These are phyloP conservation scores for Sordaria brevicollis DNA, from an alignment of 495 filamentous ascomycete species.

Conservation along the genomic window DNA sequence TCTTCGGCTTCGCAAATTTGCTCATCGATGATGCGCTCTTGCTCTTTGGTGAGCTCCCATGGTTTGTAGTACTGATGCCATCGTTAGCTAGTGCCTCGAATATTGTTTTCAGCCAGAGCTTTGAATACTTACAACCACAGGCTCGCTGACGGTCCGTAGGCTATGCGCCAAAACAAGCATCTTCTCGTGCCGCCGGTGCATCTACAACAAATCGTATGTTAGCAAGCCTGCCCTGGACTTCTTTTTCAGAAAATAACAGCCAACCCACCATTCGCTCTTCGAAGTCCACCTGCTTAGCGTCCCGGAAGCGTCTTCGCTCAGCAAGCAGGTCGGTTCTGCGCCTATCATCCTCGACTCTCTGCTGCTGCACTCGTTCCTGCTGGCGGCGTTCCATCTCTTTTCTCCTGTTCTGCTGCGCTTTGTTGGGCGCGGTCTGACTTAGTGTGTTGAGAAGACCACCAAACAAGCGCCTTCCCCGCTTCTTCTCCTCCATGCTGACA, in stretches of 20 bases:
- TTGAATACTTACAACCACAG: slow-evolving; percentile 57
- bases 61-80: slow-evolving; percentile 71
- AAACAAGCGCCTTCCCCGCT: slow-evolving; percentile 81
- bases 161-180: slow-evolving; percentile 64
- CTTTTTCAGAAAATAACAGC: slow-evolving; percentile 10
- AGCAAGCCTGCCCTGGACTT: not conserved
- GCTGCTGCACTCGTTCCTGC: slow-evolving; percentile 68
- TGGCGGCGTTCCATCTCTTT: slow-evolving; percentile 86
- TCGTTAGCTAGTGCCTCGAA: slow-evolving; percentile 11
- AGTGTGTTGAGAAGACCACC: slow-evolving; percentile 81
- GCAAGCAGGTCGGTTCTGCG: slow-evolving; percentile 53
- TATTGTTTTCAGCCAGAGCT: not conserved
- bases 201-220: slow-evolving; percentile 41
- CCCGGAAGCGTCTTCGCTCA: slow-evolving; percentile 46
- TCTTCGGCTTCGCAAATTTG: slow-evolving; percentile 37
- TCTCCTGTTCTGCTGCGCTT: slow-evolving; percentile 55
- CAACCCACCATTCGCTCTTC: slow-evolving; percentile 65
- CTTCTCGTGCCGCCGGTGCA: slow-evolving; percentile 66
- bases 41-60: slow-evolving; percentile 56
- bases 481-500: slow-evolving; percentile 64
- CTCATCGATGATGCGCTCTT: slow-evolving; percentile 36
- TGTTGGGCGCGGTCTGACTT: slow-evolving; percentile 61
- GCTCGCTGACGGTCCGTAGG: slow-evolving; percentile 61
- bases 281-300: slow-evolving; percentile 63
- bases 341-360: slow-evolving; percentile 56